Percentiles rank a stretch among this genome's conserved stretches.
Conservation (phyloP, 2,329 filamentous ascomycete species). For the Neofusicoccum sp. region DNA sequence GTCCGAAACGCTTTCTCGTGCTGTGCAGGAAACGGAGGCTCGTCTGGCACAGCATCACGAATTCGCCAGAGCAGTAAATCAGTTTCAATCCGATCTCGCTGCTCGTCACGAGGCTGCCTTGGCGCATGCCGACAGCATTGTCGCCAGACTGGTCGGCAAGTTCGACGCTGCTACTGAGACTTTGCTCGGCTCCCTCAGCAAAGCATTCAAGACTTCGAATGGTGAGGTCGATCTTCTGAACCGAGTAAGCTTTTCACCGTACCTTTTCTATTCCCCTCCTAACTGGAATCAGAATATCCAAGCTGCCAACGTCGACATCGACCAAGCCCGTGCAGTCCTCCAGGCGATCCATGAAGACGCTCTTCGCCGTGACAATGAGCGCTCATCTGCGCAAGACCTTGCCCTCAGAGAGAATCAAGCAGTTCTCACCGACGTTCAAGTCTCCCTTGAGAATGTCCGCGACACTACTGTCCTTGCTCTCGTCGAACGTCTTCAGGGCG, state of each 20-base stretch:
- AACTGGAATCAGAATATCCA: conserved; percentile 12
- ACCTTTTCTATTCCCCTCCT: background rate
- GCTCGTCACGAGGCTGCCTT: conserved; percentile 4
- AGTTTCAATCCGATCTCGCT: conserved; percentile 26
- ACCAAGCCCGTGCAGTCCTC: background rate
- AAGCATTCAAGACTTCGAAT: background rate
- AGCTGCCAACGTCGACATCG: conserved; percentile 27
- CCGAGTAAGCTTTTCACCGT: background rate
- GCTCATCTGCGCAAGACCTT: background rate
- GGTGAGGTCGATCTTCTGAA: background rate
- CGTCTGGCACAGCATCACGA: conserved; percentile 30
- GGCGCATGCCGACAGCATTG: background rate
- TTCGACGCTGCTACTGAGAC: background rate
- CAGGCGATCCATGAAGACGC: conserved; percentile 11
- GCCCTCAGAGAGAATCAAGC: background rate
- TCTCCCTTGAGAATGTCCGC: background rate
- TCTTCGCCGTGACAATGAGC: background rate
- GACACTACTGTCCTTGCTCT: conserved; percentile 2
- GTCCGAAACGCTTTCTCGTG: conserved; percentile 28
- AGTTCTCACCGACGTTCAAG: background rate
- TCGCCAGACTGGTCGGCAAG: conserved; percentile 6
- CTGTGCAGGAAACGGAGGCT: conserved; percentile 30
- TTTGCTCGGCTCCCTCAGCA: background rate
- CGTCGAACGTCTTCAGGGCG: background rate
- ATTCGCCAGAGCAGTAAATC: conserved; percentile 29